Percentiles rank a stretch among this genome's conserved stretches.
Conservation (phyloP, 208 protist species). For the Trypanosomatidae sp. region DNA sequence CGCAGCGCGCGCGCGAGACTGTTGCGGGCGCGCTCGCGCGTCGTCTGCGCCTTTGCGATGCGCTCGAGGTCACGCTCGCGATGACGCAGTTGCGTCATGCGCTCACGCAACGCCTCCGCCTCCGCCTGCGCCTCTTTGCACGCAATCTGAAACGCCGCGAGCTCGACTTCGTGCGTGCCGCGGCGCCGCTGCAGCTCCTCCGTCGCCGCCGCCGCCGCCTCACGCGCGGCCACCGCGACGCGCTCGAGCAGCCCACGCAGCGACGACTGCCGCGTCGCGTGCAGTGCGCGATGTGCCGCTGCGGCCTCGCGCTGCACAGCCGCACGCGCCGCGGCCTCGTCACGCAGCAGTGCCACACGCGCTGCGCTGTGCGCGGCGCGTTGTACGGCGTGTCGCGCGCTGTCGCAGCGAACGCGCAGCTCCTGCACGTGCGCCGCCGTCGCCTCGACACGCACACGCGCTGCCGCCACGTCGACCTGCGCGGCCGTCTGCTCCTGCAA, state of each 20-base stretch:
- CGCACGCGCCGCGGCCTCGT: constrained; percentile 15
- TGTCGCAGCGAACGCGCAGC: no score
- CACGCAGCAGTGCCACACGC: constrained; percentile 17
- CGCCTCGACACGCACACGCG: constrained; percentile 11
- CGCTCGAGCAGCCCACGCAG: constrained; percentile 26
- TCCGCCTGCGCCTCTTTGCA: constrained; percentile 61
- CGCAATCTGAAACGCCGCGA: constrained; percentile 57
- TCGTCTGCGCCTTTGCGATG: constrained; percentile 35
- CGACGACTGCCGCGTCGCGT: constrained; percentile 8
- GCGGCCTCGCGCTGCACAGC: constrained; percentile 6
- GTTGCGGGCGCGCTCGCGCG: constrained; percentile 22
- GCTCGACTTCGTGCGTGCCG: constrained; percentile 34
- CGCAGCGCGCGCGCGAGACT: constrained; percentile 7
- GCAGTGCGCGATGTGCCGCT: constrained; percentile 7
- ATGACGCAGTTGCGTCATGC: constrained; percentile 5
- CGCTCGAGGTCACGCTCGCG: constrained; percentile 23
- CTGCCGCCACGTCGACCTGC: constrained; percentile 4
- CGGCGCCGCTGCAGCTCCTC: constrained; percentile 18
- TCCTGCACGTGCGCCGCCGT: no score
- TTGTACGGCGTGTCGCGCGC: no score
- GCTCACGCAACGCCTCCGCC: constrained; percentile 17
- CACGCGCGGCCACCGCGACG: constrained; percentile 40
- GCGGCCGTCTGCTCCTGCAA: constrained; percentile 9
- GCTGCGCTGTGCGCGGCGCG: no score
- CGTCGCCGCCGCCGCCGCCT: constrained; percentile 15